Conservation (phyloP, 805 yeast genomes). For the Alloascoidea hylecoeti region DNA sequence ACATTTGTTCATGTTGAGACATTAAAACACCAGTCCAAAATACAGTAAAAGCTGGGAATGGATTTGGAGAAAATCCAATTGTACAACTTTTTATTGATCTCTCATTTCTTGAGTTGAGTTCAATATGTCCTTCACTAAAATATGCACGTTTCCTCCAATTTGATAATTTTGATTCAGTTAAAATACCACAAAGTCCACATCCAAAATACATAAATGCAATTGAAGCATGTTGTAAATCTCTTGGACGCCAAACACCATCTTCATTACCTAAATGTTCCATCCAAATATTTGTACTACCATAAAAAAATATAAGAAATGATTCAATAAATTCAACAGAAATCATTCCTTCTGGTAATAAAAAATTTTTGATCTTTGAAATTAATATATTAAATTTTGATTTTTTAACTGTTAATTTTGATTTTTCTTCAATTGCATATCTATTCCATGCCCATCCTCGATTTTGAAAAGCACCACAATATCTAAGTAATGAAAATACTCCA, state of each 20-base stretch:
- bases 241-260: slow-evolving; percentile 80
- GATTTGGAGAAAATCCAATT: slow-evolving; percentile 83
- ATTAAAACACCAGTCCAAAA: slow-evolving; percentile 94
- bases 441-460: slow-evolving; percentile 92
- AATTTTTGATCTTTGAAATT: slow-evolving; percentile 14
- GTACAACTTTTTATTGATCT: slow-evolving; percentile 30
- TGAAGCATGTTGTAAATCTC: slow-evolving; percentile 80
- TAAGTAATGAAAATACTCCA: slow-evolving; percentile 70
- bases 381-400: slow-evolving; percentile 13
- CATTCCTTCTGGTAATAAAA: slow-evolving; percentile 22
- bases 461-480: slow-evolving; percentile 75
- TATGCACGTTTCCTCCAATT: slow-evolving; percentile 33
- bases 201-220: slow-evolving; percentile 90
- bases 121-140: slow-evolving; percentile 5
- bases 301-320: slow-evolving; percentile 64
- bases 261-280: slow-evolving; percentile 73
- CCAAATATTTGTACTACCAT: slow-evolving; percentile 83
- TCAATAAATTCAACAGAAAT: slow-evolving; percentile 82
- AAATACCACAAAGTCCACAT: slow-evolving; percentile 81
- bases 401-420: slow-evolving; percentile 6
- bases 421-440: slow-evolving; percentile 1
- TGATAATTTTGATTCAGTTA: slow-evolving; percentile 45
- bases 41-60: slow-evolving; percentile 85
- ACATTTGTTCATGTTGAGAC: slow-evolving; percentile 90
- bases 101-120: neutral